phyloP scores from a whole-genome alignment of 2,329 filamentous ascomycete genomes.

The Pyrenochaeta sp. region DNA sequence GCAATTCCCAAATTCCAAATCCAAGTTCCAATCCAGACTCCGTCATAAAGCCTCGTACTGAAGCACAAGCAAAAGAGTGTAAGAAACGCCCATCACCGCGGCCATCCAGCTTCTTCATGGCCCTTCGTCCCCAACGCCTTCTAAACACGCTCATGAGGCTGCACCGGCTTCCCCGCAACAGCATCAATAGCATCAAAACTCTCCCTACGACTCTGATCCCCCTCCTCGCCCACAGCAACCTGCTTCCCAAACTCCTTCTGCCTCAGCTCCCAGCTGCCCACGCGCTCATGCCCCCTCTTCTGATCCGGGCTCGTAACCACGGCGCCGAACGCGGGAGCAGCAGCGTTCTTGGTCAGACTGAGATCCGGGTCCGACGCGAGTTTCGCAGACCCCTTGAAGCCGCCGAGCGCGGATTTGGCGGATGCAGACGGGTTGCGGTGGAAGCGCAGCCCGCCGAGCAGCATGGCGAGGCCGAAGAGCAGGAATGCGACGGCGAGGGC shows the following conservation, averaged over 20 bases:
- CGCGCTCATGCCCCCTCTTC: constrained; percentile 57
- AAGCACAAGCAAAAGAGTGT: not conserved
- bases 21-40: not conserved
- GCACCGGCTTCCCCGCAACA: constrained; percentile 52
- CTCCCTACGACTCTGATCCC: constrained; percentile 37
- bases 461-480: constrained; percentile 51
- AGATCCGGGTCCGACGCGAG: constrained; percentile 63
- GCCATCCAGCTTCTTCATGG: not conserved
- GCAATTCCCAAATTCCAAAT: no score
- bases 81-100: not conserved
- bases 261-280: constrained; percentile 65
- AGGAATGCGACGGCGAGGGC: constrained; percentile 57
- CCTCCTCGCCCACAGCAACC: constrained; percentile 22
- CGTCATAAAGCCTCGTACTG: constrained; percentile 4
- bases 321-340: constrained; percentile 39
- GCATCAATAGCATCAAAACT: constrained; percentile 57
- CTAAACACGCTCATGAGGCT: constrained; percentile 59
- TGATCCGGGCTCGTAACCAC: constrained; percentile 20
- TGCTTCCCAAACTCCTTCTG: constrained; percentile 42
- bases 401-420: no score
- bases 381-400: constrained; percentile 65
- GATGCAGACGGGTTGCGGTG: constrained; percentile 48
- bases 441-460: constrained; percentile 56
- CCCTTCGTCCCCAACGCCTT: constrained; percentile 5
- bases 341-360: constrained; percentile 54